Conservation (phyloP, 1,139 yeast genomes). For the Yamadazyma siamensis region DNA sequence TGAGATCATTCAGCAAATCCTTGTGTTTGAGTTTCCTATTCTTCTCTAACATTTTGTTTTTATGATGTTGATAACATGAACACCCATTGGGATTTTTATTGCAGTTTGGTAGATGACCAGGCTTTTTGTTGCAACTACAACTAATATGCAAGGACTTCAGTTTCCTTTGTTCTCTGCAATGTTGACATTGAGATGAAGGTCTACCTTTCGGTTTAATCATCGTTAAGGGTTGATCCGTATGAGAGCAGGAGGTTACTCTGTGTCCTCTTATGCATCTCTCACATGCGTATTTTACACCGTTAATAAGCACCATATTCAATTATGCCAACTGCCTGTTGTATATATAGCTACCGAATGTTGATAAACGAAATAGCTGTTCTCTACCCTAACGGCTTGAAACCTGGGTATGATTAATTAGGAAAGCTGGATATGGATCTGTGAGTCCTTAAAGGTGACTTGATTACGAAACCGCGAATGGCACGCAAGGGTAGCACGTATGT, state of each 20-base stretch:
- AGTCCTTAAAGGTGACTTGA: too few species aligned
- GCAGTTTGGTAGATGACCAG: constrained; percentile 49
- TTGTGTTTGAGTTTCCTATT: constrained; percentile 17
- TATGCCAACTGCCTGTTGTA: too few species aligned
- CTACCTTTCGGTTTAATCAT: constrained; percentile 96
- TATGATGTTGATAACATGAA: constrained; percentile 41
- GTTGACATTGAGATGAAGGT: constrained; percentile 88
- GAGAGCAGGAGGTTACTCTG: constrained; percentile 89
- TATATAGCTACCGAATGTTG: too few species aligned
- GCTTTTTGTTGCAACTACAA: constrained; percentile 70
- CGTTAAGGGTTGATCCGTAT: constrained; percentile 83
- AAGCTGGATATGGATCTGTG: too few species aligned
- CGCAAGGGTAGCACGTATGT: too few species aligned
- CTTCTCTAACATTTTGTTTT: constrained; percentile 20
- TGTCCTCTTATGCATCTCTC: constrained; percentile 96
- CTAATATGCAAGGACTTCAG: constrained; percentile 64
- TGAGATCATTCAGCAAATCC: not conserved
- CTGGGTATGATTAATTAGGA: too few species aligned
- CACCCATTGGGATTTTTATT: constrained; percentile 51
- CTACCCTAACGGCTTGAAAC: too few species aligned
- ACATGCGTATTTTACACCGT: constrained; percentile 94
- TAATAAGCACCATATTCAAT: constrained; percentile 69
- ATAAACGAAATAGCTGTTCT: too few species aligned
- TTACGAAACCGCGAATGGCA: too few species aligned
- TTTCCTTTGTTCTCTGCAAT: constrained; percentile 79